A percentile compares a stretch with the other conserved stretches of the same genome.
phyloP scores from a whole-genome alignment of 345 rosid genomes.

The Sisymbrium irio region DNA sequence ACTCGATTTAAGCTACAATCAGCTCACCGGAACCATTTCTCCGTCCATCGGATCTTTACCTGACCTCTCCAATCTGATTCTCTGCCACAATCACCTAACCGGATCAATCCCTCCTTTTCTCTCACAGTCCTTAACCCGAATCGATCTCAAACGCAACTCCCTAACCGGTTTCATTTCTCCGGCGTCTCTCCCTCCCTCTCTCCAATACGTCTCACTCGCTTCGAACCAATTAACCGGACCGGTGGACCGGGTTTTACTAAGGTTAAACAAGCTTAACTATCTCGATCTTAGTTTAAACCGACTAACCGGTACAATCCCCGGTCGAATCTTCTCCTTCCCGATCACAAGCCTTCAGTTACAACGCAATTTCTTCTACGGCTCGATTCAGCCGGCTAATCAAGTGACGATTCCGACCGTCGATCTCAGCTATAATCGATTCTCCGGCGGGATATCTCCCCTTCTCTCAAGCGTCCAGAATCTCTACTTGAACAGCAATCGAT shows the following conservation, averaged over 20 bases:
- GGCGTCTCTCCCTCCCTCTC: conserved; percentile 59
- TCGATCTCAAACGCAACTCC: conserved; percentile 79
- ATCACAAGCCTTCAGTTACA: conserved; percentile 73
- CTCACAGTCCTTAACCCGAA: conserved; percentile 61
- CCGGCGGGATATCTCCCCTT: conserved; percentile 73
- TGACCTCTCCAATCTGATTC: conserved; percentile 66
- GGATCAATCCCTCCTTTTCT: conserved; percentile 75
- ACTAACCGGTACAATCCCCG: conserved; percentile 66
- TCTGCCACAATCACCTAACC: conserved; percentile 79
- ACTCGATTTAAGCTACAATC: conserved; percentile 92
- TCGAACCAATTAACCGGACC: conserved; percentile 72
- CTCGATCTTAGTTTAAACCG: conserved; percentile 83
- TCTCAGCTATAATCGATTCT: conserved; percentile 79
- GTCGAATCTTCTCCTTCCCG: conserved; percentile 56
- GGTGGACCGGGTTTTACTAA: conserved; percentile 51
- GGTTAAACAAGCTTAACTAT: conserved; percentile 61
- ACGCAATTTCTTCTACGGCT: conserved; percentile 69
- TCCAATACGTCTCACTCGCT: conserved; percentile 77
- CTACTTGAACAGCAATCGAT: conserved; percentile 85
- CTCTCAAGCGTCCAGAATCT: conserved; percentile 83
- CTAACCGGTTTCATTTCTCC: conserved; percentile 67
- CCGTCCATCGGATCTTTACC: conserved; percentile 60
- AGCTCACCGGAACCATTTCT: conserved; percentile 62
- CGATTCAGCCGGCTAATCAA: conserved; percentile 56
- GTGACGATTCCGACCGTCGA: conserved; percentile 77